Evolutionary conservation across 371 early-diverging fungal species (phyloP), one percentile per base, ranked within the genome.

Genomic region (Apophysomyces sp.): DNA sequence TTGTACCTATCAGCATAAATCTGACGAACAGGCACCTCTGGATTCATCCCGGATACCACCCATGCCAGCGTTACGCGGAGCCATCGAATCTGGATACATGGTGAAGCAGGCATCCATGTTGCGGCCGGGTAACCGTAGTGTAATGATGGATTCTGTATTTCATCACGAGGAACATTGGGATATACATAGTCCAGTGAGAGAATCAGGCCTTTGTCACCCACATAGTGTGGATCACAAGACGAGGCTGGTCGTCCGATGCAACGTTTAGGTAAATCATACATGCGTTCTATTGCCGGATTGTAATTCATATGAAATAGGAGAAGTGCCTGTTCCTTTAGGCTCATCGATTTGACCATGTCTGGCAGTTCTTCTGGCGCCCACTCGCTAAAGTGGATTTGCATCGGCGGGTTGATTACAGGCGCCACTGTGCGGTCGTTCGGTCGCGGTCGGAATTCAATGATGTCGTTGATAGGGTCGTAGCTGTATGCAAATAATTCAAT

Each of bases 141-240:
- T 32, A 56, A 61, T 24, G 66, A 57, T 57, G 61, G 41, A 54
- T 60, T 18, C 27, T 66, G 60, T 6, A 36, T 41, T 24, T 11
- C 28, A 27, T 55, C 34, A 26, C 58, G 61, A 16, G 49, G 15
- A 11, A 21, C 6, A 15, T 28, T 32, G n/a, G 37, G 53, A n/a
- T 61, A 57, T 4, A 61, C 55, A 27, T 80, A 77, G 3, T 67
- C 64, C 41, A 77, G 49, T 15, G 64, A 52, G 15, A 80, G 51
- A 27, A 80, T 69, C 58, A 80, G 29, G 16, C 71, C 67, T 49
- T 69, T 69, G 65, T 80, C 80, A n/a, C 80, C 80, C 9, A 80
- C 66, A 58, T 71, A 80, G 29, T 65, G 76, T 24, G 54, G 55
- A 8, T 54, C 60, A 15, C 31, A 21, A 21, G 39, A 28, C 30